Conservation (phyloP, 73 alveolate genomes). For the Paramecium biaurelia region DNA sequence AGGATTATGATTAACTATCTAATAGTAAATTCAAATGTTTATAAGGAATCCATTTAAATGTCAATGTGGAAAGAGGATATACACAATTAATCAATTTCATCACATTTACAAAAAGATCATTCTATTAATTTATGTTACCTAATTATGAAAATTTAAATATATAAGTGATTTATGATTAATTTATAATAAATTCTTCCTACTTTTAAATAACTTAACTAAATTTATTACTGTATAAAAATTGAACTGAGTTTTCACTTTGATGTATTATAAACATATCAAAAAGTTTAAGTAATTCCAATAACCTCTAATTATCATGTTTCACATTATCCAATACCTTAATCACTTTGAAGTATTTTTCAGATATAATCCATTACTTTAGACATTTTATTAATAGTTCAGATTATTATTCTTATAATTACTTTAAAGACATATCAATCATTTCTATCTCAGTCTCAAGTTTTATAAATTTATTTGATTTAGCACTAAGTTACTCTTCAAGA, state of each 20-base stretch:
- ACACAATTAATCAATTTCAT: not conserved
- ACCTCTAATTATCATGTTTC: not conserved
- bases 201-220: not conserved
- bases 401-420: not conserved
- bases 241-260: not conserved
- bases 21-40: not conserved
- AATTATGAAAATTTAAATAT: not conserved
- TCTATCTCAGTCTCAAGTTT: not conserved
- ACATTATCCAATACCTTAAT: not conserved
- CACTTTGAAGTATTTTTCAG: not conserved
- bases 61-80: not conserved
- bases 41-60: not conserved
- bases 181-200: not conserved
- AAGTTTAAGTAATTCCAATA: not conserved
- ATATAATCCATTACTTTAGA: not conserved
- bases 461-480: not conserved
- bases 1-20: not conserved
- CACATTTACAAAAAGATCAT: not conserved
- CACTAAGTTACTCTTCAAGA: not conserved
- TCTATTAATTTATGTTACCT: not conserved
- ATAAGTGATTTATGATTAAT: not conserved
- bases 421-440: not conserved
- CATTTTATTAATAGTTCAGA: not conserved
- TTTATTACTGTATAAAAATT: not conserved
- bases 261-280: not conserved